phyloP scores from a whole-genome alignment of 768 basidiomycete species.

The Tricholomella constricta region DNA sequence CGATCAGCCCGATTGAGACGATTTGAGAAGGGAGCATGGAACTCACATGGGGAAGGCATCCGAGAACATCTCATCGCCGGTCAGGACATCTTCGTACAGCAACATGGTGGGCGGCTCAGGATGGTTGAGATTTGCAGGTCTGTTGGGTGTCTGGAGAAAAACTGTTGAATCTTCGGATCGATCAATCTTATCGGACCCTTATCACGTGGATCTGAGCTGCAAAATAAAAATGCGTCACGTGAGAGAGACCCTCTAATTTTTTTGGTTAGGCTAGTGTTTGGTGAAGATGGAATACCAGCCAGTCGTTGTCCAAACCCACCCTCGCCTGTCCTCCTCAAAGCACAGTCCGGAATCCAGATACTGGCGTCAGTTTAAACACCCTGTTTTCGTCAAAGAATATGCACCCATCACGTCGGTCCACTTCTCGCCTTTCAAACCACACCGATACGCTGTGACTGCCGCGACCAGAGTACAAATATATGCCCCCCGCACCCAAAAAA shows the following conservation, averaged over 20 bases:
- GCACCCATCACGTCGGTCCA: constrained; percentile 94
- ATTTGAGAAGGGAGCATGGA: background rate
- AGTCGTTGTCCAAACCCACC: constrained; percentile 64
- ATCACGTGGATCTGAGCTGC: constrained; percentile 14
- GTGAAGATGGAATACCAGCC: constrained; percentile 78
- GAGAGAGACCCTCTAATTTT: constrained; percentile 19
- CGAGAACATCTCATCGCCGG: constrained; percentile 89
- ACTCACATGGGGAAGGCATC: constrained; percentile 88
- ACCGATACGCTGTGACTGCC: constrained; percentile 94
- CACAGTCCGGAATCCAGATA: constrained; percentile 77
- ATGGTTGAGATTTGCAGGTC: constrained; percentile 14
- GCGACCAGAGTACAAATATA: constrained; percentile 94
- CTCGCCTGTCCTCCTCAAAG: constrained; percentile 52
- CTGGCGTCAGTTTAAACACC: constrained; percentile 87
- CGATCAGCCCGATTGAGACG: constrained; percentile 9
- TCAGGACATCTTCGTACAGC: constrained; percentile 72
- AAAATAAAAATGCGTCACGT: constrained; percentile 22
- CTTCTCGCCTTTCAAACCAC: constrained; percentile 85
- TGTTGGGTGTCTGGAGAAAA: constrained; percentile 21
- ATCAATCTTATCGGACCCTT: constrained; percentile 37
- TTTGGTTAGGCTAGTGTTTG: constrained; percentile 2
- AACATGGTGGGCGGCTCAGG: constrained; percentile 53
- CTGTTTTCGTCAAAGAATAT: constrained; percentile 96
- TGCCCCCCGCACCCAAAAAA: constrained; percentile 93
- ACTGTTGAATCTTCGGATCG: constrained; percentile 25